Conservation (phyloP, 2,329 filamentous ascomycete genomes). For the Diaporthe citrichinensis region DNA sequence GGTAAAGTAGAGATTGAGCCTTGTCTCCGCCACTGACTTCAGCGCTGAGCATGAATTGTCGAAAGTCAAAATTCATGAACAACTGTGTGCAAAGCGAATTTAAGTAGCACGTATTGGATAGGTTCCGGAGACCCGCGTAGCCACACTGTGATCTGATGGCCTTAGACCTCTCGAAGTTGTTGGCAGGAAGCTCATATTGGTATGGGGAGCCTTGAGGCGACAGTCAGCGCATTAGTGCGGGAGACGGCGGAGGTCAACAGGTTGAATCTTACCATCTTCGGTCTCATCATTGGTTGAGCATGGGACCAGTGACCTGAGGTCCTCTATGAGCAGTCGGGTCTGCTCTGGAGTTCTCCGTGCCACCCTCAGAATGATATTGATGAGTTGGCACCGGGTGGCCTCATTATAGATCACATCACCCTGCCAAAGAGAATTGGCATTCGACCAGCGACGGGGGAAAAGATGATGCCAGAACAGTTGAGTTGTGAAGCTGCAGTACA, state of each 20-base stretch:
- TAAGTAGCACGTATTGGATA: conserved; percentile 97
- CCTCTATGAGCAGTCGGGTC: conserved; percentile 65
- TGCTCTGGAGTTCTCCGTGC: conserved; percentile 65
- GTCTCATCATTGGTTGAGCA: conserved; percentile 53
- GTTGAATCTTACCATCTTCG: conserved; percentile 55
- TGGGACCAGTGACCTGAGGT: conserved; percentile 65
- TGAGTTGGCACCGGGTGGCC: conserved; percentile 35
- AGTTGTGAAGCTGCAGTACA: conserved; percentile 53
- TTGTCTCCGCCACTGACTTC: conserved; percentile 66
- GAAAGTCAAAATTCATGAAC: conserved; percentile 94
- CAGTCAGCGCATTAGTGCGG: neutral
- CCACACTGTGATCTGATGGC: conserved; percentile 82
- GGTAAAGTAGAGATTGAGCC: conserved; percentile 77
- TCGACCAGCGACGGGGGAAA: conserved; percentile 67
- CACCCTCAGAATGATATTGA: conserved; percentile 71
- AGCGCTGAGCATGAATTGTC: conserved; percentile 83
- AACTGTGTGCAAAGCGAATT: conserved; percentile 95
- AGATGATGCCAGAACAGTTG: conserved; percentile 74
- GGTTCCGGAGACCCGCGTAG: conserved; percentile 90
- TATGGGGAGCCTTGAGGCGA: conserved; percentile 61
- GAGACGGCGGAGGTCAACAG: neutral
- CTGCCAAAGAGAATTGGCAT: conserved; percentile 35
- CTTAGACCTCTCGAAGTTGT: conserved; percentile 74
- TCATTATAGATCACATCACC: conserved; percentile 37
- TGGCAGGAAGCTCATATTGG: conserved; percentile 71